Evolutionary conservation across 179 eudicot species (phyloP).

Genomic region (Beta corolliflora): DNA sequence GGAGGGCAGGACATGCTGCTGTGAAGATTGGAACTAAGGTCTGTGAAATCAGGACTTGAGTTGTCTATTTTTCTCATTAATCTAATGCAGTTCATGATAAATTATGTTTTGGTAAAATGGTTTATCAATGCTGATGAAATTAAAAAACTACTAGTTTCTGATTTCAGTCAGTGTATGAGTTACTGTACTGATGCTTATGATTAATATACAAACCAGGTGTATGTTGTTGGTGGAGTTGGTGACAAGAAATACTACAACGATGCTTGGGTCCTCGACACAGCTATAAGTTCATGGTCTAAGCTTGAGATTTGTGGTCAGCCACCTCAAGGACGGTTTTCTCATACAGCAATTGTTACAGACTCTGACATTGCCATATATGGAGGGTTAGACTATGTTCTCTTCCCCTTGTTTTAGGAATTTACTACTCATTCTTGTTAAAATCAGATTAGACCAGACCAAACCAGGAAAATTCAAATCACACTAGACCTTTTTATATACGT

Average conservation of each 20-base stretch:
- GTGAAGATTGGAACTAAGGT: slow-evolving; percentile 73
- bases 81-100: background rate
- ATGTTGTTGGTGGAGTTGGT: slow-evolving; percentile 85
- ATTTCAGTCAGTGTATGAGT: background rate
- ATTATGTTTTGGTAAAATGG: background rate
- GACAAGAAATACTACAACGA: slow-evolving; percentile 83
- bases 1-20: slow-evolving; percentile 88
- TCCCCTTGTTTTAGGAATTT: no score
- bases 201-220: slow-evolving; percentile 45
- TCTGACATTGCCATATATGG: slow-evolving; percentile 72
- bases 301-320: slow-evolving; percentile 57
- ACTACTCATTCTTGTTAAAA: no score
- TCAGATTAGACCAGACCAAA: no score
- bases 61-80: background rate
- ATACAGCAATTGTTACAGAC: slow-evolving; percentile 61
- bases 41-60: background rate
- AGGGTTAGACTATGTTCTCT: slow-evolving; percentile 54
- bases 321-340: slow-evolving; percentile 95
- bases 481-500: no score
- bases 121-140: background rate
- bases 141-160: background rate
- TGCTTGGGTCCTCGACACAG: slow-evolving; percentile 69
- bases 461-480: no score
- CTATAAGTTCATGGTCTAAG: slow-evolving; percentile 54
- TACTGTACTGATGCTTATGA: background rate